A percentile compares a stretch with the other conserved stretches of the same genome.
These are phyloP conservation scores for Acanthamoeba triangularis DNA, from an alignment of 208 protist genomes.

Conservation along the genomic window DNA sequence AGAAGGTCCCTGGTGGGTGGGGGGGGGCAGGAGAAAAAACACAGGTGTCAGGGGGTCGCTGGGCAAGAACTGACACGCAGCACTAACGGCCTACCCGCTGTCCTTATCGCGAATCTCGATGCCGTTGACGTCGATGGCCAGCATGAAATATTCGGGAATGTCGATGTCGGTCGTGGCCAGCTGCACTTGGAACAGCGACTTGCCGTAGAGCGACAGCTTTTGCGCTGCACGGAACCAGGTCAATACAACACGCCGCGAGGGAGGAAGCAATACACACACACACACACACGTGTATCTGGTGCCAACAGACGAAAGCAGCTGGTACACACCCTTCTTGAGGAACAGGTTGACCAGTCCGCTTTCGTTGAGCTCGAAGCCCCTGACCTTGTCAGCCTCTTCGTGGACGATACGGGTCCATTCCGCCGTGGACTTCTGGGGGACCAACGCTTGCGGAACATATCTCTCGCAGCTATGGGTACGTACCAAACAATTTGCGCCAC, in stretches of 20 bases:
- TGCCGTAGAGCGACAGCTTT: constrained; percentile 19
- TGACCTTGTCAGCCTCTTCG: neutral
- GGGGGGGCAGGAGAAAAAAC: neutral
- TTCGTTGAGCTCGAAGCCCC: neutral
- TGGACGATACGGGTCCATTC: neutral
- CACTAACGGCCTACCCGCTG: neutral
- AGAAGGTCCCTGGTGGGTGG: neutral
- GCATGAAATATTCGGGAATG: constrained; percentile 14
- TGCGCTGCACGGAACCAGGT: neutral
- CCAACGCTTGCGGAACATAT: neutral
- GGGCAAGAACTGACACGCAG: neutral
- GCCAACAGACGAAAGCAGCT: neutral
- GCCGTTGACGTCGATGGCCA: neutral
- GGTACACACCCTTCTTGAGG: constrained; percentile 6
- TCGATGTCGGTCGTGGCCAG: constrained; percentile 20
- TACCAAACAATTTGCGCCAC: neutral
- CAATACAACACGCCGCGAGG: neutral
- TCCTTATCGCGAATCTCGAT: constrained; percentile 36
- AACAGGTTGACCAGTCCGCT: constrained; percentile 11
- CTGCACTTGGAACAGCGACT: constrained; percentile 14
- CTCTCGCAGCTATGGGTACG: neutral
- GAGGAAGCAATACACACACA: no score
- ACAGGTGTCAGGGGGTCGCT: no score
- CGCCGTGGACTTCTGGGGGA: neutral
- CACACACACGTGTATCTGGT: no score